Evolutionary conservation across 768 basidiomycete genomes (phyloP).

Genomic region (Auriscalpium microsporum): DNA sequence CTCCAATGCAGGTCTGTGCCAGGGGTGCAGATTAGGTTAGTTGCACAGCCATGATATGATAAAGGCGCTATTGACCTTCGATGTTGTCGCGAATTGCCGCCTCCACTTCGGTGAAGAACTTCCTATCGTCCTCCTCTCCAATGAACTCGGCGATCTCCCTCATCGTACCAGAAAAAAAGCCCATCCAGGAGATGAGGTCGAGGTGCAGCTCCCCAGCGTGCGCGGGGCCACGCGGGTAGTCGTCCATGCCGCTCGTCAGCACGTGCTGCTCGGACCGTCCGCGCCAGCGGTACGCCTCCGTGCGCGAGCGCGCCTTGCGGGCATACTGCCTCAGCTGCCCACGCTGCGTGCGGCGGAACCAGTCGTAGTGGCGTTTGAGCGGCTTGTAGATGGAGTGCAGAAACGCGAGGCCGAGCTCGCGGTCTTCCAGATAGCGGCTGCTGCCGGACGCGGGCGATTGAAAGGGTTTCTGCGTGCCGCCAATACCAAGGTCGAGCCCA

Average conservation of each 20-base stretch:
- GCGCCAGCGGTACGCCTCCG: conserved; percentile 92
- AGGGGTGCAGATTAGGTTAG: neutral
- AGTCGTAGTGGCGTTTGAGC: conserved; percentile 86
- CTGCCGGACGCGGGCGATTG: conserved; percentile 10
- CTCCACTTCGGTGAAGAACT: conserved; percentile 71
- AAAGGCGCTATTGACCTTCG: conserved; percentile 44
- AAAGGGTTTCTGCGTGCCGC: conserved; percentile 46
- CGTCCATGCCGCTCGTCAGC: conserved; percentile 92
- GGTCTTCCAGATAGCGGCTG: conserved; percentile 44
- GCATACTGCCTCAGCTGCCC: conserved; percentile 91
- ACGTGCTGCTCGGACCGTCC: conserved; percentile 82
- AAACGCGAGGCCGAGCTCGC: conserved; percentile 54
- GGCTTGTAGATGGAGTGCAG: conserved; percentile 76
- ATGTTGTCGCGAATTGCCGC: conserved; percentile 78
- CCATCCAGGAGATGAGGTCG: conserved; percentile 95
- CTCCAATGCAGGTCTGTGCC: conserved; percentile 89
- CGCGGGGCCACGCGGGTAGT: conserved; percentile 86
- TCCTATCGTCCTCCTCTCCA: conserved; percentile 75
- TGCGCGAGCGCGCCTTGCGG: conserved; percentile 73
- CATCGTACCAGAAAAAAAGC: conserved; percentile 93
- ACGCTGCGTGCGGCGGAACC: conserved; percentile 91
- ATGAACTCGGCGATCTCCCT: conserved; percentile 79
- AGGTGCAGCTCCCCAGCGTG: conserved; percentile 89
- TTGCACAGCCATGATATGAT: neutral
- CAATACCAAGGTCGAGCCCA: conserved; percentile 53